A percentile compares a stretch with the other conserved stretches of the same genome.
phyloP scores from a whole-genome alignment of 78 protist genomes.

The Dictyostelium brefeldianum region DNA sequence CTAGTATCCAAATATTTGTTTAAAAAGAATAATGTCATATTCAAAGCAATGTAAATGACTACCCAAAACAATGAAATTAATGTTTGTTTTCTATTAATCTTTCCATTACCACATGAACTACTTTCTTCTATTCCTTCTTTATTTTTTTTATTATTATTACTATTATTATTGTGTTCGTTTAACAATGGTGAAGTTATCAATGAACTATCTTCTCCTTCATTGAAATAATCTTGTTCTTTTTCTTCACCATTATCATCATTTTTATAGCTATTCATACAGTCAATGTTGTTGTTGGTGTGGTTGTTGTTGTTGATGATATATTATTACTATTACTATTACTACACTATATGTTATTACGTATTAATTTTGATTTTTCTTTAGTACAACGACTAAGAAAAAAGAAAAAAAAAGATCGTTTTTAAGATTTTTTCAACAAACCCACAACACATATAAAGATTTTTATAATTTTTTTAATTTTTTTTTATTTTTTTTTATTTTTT shows the following conservation, averaged over 20 bases:
- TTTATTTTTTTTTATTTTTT: neutral
- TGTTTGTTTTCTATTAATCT: neutral
- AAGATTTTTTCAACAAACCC: too few species aligned
- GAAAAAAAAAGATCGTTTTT: too few species aligned
- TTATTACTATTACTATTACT: too few species aligned
- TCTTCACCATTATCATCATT: neutral
- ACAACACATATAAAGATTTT: too few species aligned
- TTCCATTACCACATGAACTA: neutral
- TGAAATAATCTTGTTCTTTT: neutral
- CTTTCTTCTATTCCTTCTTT: neutral
- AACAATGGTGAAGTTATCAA: neutral
- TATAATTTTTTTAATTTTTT: neutral
- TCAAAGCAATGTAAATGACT: neutral
- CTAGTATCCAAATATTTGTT: slow-evolving; percentile 42
- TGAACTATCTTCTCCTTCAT: too few species aligned
- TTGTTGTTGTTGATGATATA: neutral
- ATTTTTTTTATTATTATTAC: neutral
- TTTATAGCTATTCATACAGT: neutral
- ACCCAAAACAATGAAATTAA: slow-evolving; percentile 24
- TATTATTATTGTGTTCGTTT: neutral
- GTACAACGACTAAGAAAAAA: too few species aligned
- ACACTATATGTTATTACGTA: too few species aligned
- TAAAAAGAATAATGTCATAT: slow-evolving; percentile 8
- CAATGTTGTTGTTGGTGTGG: neutral
- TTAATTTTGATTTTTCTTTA: too few species aligned